A percentile compares a stretch with the other conserved stretches of the same genome.
These are phyloP conservation scores for Aureobasidium sp. DNA, from an alignment of 2,329 filamentous ascomycete genomes.

Conservation along the genomic window DNA sequence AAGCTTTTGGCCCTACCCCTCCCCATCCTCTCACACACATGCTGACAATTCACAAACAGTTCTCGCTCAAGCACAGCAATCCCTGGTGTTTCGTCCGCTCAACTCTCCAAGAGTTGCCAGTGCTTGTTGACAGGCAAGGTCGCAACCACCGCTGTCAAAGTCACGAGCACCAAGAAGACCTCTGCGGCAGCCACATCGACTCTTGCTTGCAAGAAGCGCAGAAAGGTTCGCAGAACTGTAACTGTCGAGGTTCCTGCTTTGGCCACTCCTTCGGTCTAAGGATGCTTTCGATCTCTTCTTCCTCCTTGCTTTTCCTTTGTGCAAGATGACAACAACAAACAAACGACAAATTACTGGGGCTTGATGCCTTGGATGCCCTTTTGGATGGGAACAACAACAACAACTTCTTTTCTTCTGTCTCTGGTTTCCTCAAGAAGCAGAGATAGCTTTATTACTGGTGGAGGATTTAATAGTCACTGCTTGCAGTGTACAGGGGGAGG, in stretches of 20 bases:
- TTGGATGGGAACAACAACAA: slow-evolving; percentile 16
- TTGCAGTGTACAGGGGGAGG: not conserved
- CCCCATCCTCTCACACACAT: not conserved
- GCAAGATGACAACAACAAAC: not conserved
- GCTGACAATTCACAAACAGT: not conserved
- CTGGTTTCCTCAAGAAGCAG: not conserved
- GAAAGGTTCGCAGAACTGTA: slow-evolving; percentile 19
- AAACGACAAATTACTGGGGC: not conserved
- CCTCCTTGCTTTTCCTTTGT: not conserved
- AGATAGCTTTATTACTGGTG: not conserved
- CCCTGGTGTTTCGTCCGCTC: slow-evolving; percentile 3
- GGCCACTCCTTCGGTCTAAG: slow-evolving; percentile 10
- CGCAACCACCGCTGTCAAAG: slow-evolving; percentile 2
- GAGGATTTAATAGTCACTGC: slow-evolving; percentile 3
- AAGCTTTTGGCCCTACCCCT: not conserved
- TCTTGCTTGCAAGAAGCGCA: slow-evolving; percentile 18
- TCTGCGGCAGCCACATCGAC: slow-evolving; percentile 1
- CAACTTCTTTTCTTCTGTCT: not conserved
- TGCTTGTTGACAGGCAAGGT: not conserved
- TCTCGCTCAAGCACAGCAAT: slow-evolving; percentile 12
- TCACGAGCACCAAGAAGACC: not conserved
- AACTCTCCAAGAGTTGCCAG: slow-evolving; percentile 16
- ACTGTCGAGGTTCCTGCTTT: slow-evolving; percentile 8
- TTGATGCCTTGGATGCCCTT: slow-evolving; percentile 17
- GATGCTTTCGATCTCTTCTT: not conserved